These are phyloP conservation scores for Neurospora crassa DNA, from an alignment of 2,329 filamentous ascomycete genomes.

Conservation along the genomic window DNA sequence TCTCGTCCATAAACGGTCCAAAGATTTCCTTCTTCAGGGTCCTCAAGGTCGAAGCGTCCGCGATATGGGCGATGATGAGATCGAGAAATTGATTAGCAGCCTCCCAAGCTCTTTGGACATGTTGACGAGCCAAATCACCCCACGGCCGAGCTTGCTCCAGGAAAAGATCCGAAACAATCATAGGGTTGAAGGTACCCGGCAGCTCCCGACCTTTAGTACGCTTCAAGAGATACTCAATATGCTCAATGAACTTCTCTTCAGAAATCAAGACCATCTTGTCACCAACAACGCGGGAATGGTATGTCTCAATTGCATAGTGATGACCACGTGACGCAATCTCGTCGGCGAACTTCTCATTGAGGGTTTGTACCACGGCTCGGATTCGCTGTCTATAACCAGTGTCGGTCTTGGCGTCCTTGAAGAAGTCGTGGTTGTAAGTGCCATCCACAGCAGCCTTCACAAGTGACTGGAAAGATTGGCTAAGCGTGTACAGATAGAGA, in stretches of 20 bases:
- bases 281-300: background rate
- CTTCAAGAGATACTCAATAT: slow-evolving; percentile 29
- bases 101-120: slow-evolving; percentile 37
- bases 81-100: slow-evolving; percentile 38
- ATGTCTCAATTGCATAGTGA: background rate
- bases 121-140: slow-evolving; percentile 36
- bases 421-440: slow-evolving; percentile 22
- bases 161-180: slow-evolving; percentile 51
- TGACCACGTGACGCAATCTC: slow-evolving; percentile 7
- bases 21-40: slow-evolving; percentile 24
- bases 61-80: slow-evolving; percentile 30
- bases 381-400: slow-evolving; percentile 14
- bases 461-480: slow-evolving; percentile 13
- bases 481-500: slow-evolving; percentile 13
- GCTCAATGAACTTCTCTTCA: slow-evolving; percentile 26
- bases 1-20: slow-evolving; percentile 14
- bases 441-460: slow-evolving; percentile 21
- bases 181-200: slow-evolving; percentile 49
- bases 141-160: slow-evolving; percentile 47
- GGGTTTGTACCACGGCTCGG: slow-evolving; percentile 15
- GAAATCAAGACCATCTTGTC: slow-evolving; percentile 5
- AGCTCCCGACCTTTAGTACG: slow-evolving; percentile 43
- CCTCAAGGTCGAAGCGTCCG: slow-evolving; percentile 27
- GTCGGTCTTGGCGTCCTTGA: slow-evolving; percentile 8
- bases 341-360: slow-evolving; percentile 11